phyloP scores from a whole-genome alignment of 805 yeast species.

The Ogataea sp. region DNA sequence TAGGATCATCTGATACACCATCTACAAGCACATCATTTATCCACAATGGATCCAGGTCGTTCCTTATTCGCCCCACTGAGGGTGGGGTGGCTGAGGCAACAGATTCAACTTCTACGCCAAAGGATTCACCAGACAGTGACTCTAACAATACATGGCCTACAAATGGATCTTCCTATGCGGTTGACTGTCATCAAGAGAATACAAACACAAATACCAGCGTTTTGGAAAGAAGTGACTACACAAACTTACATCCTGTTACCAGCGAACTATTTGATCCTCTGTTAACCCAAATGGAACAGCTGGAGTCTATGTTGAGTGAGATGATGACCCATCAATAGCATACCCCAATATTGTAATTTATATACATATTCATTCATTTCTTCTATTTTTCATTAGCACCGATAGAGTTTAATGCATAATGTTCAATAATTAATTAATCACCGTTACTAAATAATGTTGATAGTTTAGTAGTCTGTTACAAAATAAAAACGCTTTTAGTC shows the following conservation, averaged over 20 bases:
- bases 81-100: not conserved
- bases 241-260: conserved; percentile 34
- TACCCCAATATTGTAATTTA: not conserved
- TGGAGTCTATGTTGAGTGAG: conserved; percentile 20
- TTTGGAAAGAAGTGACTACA: not conserved
- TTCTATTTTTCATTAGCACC: too few relatives aligned
- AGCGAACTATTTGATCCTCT: conserved; percentile 52
- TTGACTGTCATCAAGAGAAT: not conserved
- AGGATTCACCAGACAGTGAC: not conserved
- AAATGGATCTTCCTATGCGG: not conserved
- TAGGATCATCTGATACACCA: not conserved
- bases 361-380: too few relatives aligned
- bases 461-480: too few relatives aligned
- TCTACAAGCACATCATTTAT: conserved; percentile 1
- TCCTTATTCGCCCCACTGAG: too few relatives aligned
- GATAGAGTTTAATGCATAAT: too few relatives aligned
- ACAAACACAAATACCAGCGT: not conserved
- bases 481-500: not conserved
- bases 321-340: conserved; percentile 6
- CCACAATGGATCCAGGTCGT: too few relatives aligned
- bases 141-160: not conserved
- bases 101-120: not conserved
- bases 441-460: too few relatives aligned
- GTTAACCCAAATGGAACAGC: conserved; percentile 33
- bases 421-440: too few relatives aligned